A percentile compares a stretch with the other conserved stretches of the same genome.
Evolutionary conservation across 345 rosid genomes (phyloP).

Genomic region (Fremontodendron californicum): DNA sequence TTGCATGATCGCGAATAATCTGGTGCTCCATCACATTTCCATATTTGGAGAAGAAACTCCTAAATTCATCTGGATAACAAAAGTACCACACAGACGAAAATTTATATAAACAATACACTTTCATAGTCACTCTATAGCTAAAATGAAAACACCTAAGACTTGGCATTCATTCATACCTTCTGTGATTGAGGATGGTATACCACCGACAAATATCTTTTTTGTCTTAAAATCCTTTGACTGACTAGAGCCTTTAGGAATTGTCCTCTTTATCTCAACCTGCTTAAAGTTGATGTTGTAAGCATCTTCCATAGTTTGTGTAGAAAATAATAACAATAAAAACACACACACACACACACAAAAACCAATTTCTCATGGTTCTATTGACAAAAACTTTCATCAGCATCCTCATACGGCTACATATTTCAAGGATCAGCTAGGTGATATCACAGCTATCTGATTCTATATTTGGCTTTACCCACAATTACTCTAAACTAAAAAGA

Average conservation of each 20-base stretch:
- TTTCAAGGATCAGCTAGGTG: background rate
- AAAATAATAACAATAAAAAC: background rate
- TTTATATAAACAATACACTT: background rate
- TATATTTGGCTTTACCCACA: background rate
- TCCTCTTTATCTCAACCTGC: conserved; percentile 93
- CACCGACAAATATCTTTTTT: conserved; percentile 91
- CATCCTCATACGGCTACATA: too few species aligned
- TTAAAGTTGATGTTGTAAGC: background rate
- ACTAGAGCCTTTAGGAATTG: conserved; percentile 79
- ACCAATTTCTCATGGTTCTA: background rate
- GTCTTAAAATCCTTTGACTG: conserved; percentile 76
- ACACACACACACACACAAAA: background rate
- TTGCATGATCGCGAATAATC: conserved; percentile 87
- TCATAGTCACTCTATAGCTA: background rate
- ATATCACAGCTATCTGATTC: background rate
- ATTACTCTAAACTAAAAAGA: background rate
- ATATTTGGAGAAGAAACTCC: conserved; percentile 71
- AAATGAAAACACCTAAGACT: background rate
- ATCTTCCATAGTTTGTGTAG: background rate
- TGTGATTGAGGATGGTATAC: conserved; percentile 69
- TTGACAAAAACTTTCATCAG: background rate
- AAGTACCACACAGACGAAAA: conserved; percentile 29
- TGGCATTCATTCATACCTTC: conserved; percentile 54
- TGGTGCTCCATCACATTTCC: conserved; percentile 80
- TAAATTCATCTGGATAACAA: conserved; percentile 62